Conservation (phyloP, 441 rosid species). For the Manihot esculenta region DNA sequence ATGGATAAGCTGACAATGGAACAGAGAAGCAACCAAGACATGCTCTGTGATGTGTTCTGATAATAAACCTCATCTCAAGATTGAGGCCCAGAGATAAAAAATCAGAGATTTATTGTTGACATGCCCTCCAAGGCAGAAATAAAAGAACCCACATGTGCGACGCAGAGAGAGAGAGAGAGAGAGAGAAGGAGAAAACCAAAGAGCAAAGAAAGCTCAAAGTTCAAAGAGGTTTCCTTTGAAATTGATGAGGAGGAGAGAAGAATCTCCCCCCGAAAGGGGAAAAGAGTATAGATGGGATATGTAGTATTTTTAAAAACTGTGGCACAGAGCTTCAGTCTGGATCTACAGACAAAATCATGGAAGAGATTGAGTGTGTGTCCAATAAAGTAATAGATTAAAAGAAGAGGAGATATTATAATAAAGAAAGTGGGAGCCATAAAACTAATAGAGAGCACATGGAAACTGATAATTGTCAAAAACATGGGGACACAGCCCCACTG, state of each 20-base stretch:
- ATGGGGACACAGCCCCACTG: too few relatives aligned
- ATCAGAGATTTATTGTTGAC: conserved; percentile 37
- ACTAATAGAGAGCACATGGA: conserved; percentile 35
- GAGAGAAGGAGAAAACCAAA: conserved; percentile 29
- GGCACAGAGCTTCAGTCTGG: conserved; percentile 27
- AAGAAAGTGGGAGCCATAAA: conserved; percentile 32
- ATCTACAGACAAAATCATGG: conserved; percentile 37
- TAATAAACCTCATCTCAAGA: conserved; percentile 31
- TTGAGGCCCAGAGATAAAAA: conserved; percentile 21
- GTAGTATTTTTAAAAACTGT: background rate
- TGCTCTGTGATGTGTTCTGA: conserved; percentile 27
- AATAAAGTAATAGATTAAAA: conserved; percentile 11
- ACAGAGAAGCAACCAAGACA: conserved; percentile 33
- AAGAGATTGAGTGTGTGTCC: conserved; percentile 26
- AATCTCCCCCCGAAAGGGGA: conserved; percentile 32
- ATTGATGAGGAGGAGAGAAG: conserved; percentile 39
- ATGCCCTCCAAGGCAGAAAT: conserved; percentile 38
- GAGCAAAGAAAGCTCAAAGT: conserved; percentile 28
- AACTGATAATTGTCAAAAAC: too few relatives aligned
- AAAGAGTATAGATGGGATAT: conserved; percentile 19
- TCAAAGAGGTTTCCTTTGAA: conserved; percentile 28
- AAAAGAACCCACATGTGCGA: conserved; percentile 48
- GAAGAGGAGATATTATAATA: conserved; percentile 14
- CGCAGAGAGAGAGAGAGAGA: conserved; percentile 6
- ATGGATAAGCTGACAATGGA: conserved; percentile 39